phyloP scores from a whole-genome alignment of 139 green algal genomes.

The Chlorella sp. region DNA sequence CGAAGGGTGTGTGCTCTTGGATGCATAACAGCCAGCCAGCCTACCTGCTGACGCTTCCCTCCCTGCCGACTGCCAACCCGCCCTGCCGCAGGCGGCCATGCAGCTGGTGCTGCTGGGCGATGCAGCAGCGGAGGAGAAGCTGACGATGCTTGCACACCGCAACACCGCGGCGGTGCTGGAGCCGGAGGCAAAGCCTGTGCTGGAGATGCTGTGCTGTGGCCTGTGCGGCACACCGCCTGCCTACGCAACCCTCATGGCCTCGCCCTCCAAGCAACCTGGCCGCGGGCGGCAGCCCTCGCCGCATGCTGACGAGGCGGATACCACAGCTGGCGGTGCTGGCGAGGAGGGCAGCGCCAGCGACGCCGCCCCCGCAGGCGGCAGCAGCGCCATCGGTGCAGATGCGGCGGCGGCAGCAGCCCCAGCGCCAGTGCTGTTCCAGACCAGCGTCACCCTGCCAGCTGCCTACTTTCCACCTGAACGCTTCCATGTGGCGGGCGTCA shows the following conservation, averaged over 20 bases:
- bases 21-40: no score
- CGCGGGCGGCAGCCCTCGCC: background rate
- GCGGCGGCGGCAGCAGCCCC: background rate
- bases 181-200: background rate
- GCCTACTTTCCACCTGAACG: constrained; percentile 28
- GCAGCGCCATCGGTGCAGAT: background rate
- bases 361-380: background rate
- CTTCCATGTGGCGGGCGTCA: background rate
- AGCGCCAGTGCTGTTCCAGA: constrained; percentile 7
- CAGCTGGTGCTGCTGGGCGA: constrained; percentile 47
- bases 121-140: constrained; percentile 32
- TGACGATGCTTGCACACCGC: constrained; percentile 31
- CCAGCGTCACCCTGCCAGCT: constrained; percentile 21
- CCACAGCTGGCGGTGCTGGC: background rate
- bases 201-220: constrained; percentile 43
- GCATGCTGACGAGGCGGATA: background rate
- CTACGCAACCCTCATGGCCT: constrained; percentile 7
- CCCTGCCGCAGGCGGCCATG: constrained; percentile 31
- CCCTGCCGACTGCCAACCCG: no score
- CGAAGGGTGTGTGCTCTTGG: no score
- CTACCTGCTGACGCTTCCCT: no score
- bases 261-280: background rate
- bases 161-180: constrained; percentile 9
- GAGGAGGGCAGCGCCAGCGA: background rate
- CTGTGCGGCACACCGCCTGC: constrained; percentile 36